Conservation (phyloP, 2,329 filamentous ascomycete genomes). For the Diaporthe sp. region DNA sequence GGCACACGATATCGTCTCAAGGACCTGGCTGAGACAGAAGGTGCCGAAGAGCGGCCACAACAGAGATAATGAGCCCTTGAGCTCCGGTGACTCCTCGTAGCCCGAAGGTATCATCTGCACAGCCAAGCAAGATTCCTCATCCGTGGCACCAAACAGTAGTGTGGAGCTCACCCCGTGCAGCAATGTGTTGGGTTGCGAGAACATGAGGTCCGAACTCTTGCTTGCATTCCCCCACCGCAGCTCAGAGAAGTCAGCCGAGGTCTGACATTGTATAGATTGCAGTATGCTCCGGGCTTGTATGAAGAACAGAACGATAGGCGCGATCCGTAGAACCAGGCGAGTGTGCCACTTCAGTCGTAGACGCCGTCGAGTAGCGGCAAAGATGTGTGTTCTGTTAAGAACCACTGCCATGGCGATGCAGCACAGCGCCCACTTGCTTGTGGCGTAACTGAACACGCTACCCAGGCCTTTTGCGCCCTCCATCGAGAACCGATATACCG, state of each 20-base stretch:
- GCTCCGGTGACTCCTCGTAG: slow-evolving; percentile 63
- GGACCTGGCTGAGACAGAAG: slow-evolving; percentile 81
- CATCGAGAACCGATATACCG: slow-evolving; percentile 64
- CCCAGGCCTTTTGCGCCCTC: slow-evolving; percentile 79
- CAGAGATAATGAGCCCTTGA: slow-evolving; percentile 82
- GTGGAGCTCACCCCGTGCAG: slow-evolving; percentile 79
- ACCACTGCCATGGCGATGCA: slow-evolving; percentile 89
- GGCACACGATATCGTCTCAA: slow-evolving; percentile 89
- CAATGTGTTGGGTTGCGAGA: slow-evolving; percentile 76
- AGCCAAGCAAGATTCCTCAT: slow-evolving; percentile 80
- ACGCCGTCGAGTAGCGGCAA: slow-evolving; percentile 87
- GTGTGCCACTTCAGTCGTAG: slow-evolving; percentile 81
- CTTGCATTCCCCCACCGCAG: slow-evolving; percentile 77
- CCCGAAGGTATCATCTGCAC: slow-evolving; percentile 77
- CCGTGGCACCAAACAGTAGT: slow-evolving; percentile 79
- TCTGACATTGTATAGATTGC: slow-evolving; percentile 93
- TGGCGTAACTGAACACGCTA: slow-evolving; percentile 90
- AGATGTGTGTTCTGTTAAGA: slow-evolving; percentile 92
- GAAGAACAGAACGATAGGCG: slow-evolving; percentile 78
- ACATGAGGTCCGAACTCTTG: slow-evolving; percentile 76
- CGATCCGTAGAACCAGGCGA: slow-evolving; percentile 76
- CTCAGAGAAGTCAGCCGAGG: slow-evolving; percentile 77
- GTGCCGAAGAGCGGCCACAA: slow-evolving; percentile 82
- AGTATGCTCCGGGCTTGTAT: slow-evolving; percentile 78
- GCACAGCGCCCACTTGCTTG: slow-evolving; percentile 90